phyloP scores from a whole-genome alignment of 768 basidiomycete species.

The Phylloporus sp. region DNA sequence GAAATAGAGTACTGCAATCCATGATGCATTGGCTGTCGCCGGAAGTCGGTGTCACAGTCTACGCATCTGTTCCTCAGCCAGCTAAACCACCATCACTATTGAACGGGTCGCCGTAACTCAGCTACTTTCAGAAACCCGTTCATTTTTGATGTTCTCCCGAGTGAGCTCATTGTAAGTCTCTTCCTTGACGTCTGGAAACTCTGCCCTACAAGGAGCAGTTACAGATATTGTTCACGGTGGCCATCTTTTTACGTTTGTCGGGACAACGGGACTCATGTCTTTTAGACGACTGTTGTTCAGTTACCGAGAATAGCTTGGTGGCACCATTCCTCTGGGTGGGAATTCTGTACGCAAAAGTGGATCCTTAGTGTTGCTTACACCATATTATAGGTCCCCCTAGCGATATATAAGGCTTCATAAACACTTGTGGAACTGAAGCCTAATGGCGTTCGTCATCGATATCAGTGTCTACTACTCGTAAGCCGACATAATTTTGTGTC shows the following conservation, averaged over 20 bases:
- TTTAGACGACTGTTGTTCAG: not conserved
- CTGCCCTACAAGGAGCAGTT: constrained; percentile 1
- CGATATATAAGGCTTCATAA: not conserved
- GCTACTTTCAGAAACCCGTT: not conserved
- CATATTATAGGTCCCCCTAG: not conserved
- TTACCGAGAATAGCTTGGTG: not conserved
- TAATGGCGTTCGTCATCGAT: not conserved
- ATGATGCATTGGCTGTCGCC: constrained; percentile 1
- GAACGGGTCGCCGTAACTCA: constrained; percentile 1
- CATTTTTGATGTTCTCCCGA: not conserved
- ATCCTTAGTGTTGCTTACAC: not conserved
- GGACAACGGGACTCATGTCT: not conserved
- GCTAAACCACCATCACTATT: not conserved
- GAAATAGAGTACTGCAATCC: constrained; percentile 7
- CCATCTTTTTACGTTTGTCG: no score
- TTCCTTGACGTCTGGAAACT: not conserved
- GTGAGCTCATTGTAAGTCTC: constrained; percentile 12
- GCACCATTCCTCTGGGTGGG: constrained; percentile 7
- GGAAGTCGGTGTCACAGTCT: constrained; percentile 1
- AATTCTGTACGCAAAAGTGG: not conserved
- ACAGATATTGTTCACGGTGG: constrained; percentile 2
- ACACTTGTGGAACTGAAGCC: not conserved
- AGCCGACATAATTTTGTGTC: not conserved
- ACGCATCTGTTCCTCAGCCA: not conserved
- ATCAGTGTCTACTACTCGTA: constrained; percentile 4